Evolutionary conservation across 306 rosid genomes (phyloP), one percentile per base, ranked within the genome.

Genomic region (Trifolium repens): DNA sequence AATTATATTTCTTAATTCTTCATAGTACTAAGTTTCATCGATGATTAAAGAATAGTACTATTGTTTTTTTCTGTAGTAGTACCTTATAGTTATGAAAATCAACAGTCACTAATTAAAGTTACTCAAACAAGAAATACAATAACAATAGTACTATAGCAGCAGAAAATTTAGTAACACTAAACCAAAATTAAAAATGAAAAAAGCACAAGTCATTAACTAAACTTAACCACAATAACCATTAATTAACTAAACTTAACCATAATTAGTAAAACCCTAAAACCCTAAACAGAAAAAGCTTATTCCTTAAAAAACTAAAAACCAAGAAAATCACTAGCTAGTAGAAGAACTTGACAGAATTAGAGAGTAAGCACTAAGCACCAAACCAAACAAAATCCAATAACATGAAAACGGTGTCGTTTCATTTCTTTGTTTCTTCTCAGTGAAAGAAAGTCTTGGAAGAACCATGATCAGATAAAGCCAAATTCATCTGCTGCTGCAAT

Each of bases 401-500:
- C 9, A 0, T 3, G 3, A 40, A 42, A 67, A 42, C 71, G 53
- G 32, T 19, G 54, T 22, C 19, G 71, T 66, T 66, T 66, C 42
- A 0, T 35, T 37, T 3, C 9, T 3, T 3, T 30, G 9, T 9
- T 1, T 1, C 14, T 16, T 1, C 4, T 69, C 27, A 69, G 44
- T 67, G 19, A 72, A 81, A 74, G 79, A 52, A 26, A 34, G 77
- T 26, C 47, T 49, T 64, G 13, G 87, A 65, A 17, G 76, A 76
- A 83, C 27, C 22, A 39, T 68, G 37, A 13, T 70, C 60, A 9
- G 76, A 37, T 30, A 57, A 32, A 32, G 35, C 5, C 6, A 32
- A 16, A n/a, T 47, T 11, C 34, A 61, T 80, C 14, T 47, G 61
- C 5, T 67, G 72, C 6, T 53, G 80, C 0, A 42, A 59, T 2